Conservation (phyloP, 495 filamentous ascomycete genomes). For the Penicillium canariense region DNA sequence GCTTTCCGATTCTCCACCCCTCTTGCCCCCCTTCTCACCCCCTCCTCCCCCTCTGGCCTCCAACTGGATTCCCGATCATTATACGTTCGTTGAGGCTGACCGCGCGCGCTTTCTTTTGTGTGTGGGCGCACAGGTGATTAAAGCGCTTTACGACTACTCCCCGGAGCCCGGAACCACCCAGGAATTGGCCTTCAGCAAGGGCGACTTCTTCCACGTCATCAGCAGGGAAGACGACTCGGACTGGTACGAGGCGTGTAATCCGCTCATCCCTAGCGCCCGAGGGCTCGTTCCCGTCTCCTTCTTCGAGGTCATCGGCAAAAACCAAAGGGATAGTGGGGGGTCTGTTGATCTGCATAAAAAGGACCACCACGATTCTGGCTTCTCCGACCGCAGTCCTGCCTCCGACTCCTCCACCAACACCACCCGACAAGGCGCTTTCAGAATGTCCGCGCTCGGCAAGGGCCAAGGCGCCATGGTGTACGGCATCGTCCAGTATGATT, state of each 20-base stretch:
- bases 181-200: conserved; percentile 86
- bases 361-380: conserved; percentile 74
- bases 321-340: conserved; percentile 74
- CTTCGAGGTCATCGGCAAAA: conserved; percentile 89
- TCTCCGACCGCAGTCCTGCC: conserved; percentile 60
- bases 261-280: conserved; percentile 78
- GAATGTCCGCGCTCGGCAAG: conserved; percentile 58
- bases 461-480: conserved; percentile 84
- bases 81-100: too few relatives aligned
- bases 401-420: conserved; percentile 33
- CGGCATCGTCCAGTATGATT: conserved; percentile 95
- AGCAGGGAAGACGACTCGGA: conserved; percentile 89
- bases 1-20: background rate
- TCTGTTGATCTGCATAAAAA: conserved; percentile 63
- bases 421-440: conserved; percentile 39
- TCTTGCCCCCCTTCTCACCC: background rate
- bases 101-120: background rate
- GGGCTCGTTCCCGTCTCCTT: conserved; percentile 90
- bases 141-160: conserved; percentile 90
- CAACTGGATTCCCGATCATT: too few relatives aligned
- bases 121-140: conserved; percentile 70
- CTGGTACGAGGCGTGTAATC: conserved; percentile 99
- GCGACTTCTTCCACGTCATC: conserved; percentile 98
- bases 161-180: conserved; percentile 62
- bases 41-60: background rate